Conservation (phyloP, 805 yeast genomes). For the Hanseniaspora jakobsenii region DNA sequence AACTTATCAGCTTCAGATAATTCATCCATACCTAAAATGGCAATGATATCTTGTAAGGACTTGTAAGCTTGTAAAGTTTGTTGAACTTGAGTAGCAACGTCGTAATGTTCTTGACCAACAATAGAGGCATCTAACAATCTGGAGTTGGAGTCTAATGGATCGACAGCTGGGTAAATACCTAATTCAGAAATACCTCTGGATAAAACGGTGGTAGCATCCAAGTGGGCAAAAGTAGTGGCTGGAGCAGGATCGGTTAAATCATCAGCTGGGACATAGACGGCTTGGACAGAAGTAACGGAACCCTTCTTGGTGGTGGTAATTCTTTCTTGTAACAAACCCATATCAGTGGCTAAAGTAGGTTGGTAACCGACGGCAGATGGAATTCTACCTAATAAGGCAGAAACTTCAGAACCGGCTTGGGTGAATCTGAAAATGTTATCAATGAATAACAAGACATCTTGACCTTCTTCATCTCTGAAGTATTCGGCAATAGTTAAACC, state of each 20-base stretch:
- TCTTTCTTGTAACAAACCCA: slow-evolving; percentile 99
- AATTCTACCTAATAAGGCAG: slow-evolving; percentile 98
- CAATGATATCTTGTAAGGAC: slow-evolving; percentile 99
- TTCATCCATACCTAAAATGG: slow-evolving; percentile 99
- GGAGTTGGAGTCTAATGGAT: slow-evolving; percentile 98
- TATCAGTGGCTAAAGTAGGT: slow-evolving; percentile 99
- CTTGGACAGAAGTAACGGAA: slow-evolving; percentile 99
- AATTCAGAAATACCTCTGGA: slow-evolving; percentile 99
- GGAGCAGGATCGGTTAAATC: slow-evolving; percentile 99
- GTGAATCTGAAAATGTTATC: slow-evolving; percentile 99
- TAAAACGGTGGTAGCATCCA: slow-evolving; percentile 99
- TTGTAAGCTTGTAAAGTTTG: slow-evolving; percentile 99
- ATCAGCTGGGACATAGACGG: slow-evolving; percentile 99
- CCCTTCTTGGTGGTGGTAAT: slow-evolving; percentile 99
- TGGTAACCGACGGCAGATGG: slow-evolving; percentile 99
- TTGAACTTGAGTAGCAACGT: slow-evolving; percentile 88
- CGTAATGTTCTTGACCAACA: slow-evolving; percentile 98
- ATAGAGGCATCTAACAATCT: slow-evolving; percentile 94
- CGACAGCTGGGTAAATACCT: slow-evolving; percentile 99
- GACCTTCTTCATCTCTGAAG: slow-evolving; percentile 99
- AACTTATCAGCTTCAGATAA: slow-evolving; percentile 96
- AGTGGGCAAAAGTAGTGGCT: slow-evolving; percentile 99
- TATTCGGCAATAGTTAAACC: slow-evolving; percentile 99
- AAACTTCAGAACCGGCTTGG: slow-evolving; percentile 99
- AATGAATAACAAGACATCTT: slow-evolving; percentile 97